Evolutionary conservation across 371 early-diverging fungal species (phyloP).

Genomic region (Rhizopus stolonifer): DNA sequence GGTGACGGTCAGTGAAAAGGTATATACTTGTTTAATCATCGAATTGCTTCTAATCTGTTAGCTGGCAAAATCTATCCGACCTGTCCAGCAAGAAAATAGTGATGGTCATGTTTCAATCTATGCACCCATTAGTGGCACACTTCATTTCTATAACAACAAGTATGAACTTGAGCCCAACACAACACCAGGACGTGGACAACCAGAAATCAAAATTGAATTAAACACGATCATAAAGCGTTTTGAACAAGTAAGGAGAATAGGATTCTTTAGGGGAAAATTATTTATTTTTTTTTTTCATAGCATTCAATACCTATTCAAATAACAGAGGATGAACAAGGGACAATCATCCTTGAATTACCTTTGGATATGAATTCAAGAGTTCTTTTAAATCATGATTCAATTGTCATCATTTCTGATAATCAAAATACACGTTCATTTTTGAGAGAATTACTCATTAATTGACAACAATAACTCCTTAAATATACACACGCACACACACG

Average conservation of each 20-base stretch:
- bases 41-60: no score
- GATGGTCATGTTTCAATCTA: slow-evolving; percentile 15
- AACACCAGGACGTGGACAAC: slow-evolving; percentile 13
- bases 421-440: slow-evolving; percentile 20
- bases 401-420: slow-evolving; percentile 21
- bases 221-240: slow-evolving; percentile 22
- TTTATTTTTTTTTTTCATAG: slow-evolving; percentile 3
- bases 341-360: slow-evolving; percentile 18
- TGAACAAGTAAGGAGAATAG: slow-evolving; percentile 27
- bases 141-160: slow-evolving; percentile 28
- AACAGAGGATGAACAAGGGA: slow-evolving; percentile 17
- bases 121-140: slow-evolving; percentile 26
- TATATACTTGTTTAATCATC: slow-evolving; percentile 16
- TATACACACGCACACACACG: neutral
- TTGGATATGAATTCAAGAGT: slow-evolving; percentile 24
- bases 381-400: slow-evolving; percentile 10
- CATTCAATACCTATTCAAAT: slow-evolving; percentile 19
- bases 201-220: slow-evolving; percentile 16
- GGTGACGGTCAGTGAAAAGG: slow-evolving; percentile 37
- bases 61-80: slow-evolving; percentile 23
- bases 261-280: neutral
- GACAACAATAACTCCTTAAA: slow-evolving; percentile 4
- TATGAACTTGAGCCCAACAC: slow-evolving; percentile 19
- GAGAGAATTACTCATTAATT: slow-evolving; percentile 8
- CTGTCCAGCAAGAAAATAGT: slow-evolving; percentile 12